Percentiles rank a stretch among this genome's conserved stretches.
Evolutionary conservation across 345 rosid genomes (phyloP).

Genomic region (Aquilaria malaccensis): DNA sequence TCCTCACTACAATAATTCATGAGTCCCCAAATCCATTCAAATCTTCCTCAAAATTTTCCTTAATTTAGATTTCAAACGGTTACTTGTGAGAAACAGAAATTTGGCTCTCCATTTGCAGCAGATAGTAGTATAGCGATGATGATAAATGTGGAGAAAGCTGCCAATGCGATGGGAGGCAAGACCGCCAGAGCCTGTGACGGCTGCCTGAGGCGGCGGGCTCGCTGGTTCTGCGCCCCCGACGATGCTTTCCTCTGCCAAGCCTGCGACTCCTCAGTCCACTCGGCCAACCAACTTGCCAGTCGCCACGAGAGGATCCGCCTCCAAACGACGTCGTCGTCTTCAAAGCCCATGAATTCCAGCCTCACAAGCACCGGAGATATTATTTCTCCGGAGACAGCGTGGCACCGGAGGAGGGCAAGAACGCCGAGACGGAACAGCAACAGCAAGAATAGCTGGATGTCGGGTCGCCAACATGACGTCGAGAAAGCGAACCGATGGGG

Average conservation of each 20-base stretch:
- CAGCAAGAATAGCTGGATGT: background rate
- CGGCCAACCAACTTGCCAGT: conserved; percentile 53
- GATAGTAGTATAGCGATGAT: background rate
- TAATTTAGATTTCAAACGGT: too few species aligned
- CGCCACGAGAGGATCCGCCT: conserved; percentile 55
- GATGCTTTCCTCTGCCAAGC: conserved; percentile 69
- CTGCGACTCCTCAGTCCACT: conserved; percentile 60
- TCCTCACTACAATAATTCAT: background rate
- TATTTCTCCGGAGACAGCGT: conserved; percentile 20
- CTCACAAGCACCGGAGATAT: background rate
- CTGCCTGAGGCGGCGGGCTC: conserved; percentile 42
- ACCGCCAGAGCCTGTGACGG: conserved; percentile 45
- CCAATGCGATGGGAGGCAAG: conserved; percentile 30
- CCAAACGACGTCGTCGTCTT: conserved; percentile 23
- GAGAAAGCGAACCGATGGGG: conserved; percentile 6
- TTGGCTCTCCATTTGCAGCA: background rate
- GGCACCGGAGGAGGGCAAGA: conserved; percentile 50
- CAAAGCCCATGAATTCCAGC: background rate
- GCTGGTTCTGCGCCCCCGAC: conserved; percentile 57
- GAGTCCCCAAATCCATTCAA: too few species aligned
- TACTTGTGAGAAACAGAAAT: too few species aligned
- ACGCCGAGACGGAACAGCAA: conserved; percentile 33
- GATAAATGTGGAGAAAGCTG: conserved; percentile 13
- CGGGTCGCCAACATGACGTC: conserved; percentile 3
- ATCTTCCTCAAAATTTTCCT: too few species aligned